Evolutionary conservation across 192 early-diverging fungal species (phyloP), one percentile per base, ranked within the genome.

Genomic region (Dispira simplex): DNA sequence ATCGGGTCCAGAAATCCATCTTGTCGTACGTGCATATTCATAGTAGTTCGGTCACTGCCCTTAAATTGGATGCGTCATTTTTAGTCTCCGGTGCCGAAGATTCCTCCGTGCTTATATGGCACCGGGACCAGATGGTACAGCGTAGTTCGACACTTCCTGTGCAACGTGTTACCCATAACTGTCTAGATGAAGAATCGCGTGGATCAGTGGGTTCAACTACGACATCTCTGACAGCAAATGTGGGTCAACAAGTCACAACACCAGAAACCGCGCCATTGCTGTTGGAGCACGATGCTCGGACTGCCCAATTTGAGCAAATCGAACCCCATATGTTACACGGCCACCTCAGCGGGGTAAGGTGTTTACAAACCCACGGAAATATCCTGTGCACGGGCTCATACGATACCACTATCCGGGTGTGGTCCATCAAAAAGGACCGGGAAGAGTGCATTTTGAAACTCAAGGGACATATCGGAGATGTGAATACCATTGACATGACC

Each of bases 321-420:
- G 49, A 51, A 51, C 49, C 49, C 16, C 49, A 51, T 23, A 51
- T 51, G 49, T 23, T 51, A 20, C 49, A 51, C 49, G 49, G 49
- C 8, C 49, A 51, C 49, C 49, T 51, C 23, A 51, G 49, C 49
- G 49, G 49, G 8, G 49, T 51, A 20, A 1, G 49, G n/a, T 51
- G 49, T 8, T 8, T 51, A 18, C 49, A 51, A 23, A 51, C 49
- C 49, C 49, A 51, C 23, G 49, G 49, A 18, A 51, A 18, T 23
- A 51, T 20, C 1, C 8, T 51, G n/a, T 51, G 49, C 23, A 51
- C 49, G 4, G 49, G 49, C 4, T 51, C 49, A 18, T 51, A 51
- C 8, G 49, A 51, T 51, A 51, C 16, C n/a, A 51, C 49, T 23
- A 51, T 51, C 23, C 49, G 49, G 49, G 49, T 51, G 16, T 51